A percentile compares a stretch with the other conserved stretches of the same genome.
phyloP scores from a whole-genome alignment of 2,329 filamentous ascomycete genomes.

The Myriosclerotinia duriaeana region DNA sequence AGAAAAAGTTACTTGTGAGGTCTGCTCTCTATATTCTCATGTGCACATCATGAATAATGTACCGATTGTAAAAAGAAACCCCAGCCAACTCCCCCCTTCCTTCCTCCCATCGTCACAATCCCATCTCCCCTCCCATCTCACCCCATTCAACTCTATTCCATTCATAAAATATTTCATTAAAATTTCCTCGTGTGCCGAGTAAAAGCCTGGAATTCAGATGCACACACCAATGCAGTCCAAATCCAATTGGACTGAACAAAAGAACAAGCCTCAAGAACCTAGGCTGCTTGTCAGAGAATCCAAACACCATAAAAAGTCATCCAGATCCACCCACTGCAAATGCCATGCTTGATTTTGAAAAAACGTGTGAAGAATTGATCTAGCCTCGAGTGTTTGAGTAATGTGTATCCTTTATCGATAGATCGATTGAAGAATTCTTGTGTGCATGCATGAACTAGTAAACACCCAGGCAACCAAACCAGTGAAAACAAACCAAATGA shows the following conservation, averaged over 20 bases:
- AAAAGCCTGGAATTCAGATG: not conserved
- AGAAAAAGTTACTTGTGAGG: not conserved
- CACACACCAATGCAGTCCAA: not conserved
- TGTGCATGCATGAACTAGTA: not conserved
- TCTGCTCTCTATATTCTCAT: constrained; percentile 7
- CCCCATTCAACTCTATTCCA: not conserved
- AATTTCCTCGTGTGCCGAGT: too few species aligned
- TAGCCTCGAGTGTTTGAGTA: constrained; percentile 1
- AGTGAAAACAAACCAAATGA: not conserved
- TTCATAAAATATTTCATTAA: not conserved
- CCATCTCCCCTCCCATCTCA: not conserved
- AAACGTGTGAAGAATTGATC: not conserved
- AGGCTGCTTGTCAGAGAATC: not conserved
- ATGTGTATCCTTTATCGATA: not conserved
- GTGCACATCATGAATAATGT: not conserved
- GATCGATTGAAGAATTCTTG: not conserved
- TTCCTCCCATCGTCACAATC: not conserved
- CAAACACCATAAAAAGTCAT: constrained; percentile 1
- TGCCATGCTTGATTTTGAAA: not conserved
- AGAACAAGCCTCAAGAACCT: not conserved
- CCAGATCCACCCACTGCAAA: constrained; percentile 5
- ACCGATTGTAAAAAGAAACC: not conserved
- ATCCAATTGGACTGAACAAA: not conserved
- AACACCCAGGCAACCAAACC: not conserved
- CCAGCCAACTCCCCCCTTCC: not conserved